Percentiles rank a stretch among this genome's conserved stretches.
Evolutionary conservation across 1,284 basidiomycete species (phyloP).

Genomic region (Cystobasidium slooffiae): DNA sequence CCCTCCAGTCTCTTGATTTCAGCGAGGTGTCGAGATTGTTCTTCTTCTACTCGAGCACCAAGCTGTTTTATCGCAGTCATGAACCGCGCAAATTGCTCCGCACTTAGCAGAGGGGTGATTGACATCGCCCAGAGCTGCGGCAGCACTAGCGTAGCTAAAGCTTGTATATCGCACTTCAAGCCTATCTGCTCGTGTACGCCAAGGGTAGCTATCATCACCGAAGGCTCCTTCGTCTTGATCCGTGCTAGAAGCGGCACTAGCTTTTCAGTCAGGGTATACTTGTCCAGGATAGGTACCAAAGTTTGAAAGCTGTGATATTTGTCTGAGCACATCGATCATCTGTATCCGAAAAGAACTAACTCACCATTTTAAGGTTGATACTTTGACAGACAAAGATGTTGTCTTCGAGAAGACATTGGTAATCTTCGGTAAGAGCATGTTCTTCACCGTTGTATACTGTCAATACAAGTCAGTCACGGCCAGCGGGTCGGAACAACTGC

Average conservation of each 20-base stretch:
- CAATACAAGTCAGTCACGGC: neutral
- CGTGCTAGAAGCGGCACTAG: constrained; percentile 90
- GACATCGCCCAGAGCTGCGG: constrained; percentile 96
- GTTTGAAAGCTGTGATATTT: constrained; percentile 91
- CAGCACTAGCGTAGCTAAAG: constrained; percentile 87
- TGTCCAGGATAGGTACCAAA: constrained; percentile 93
- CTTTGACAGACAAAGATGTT: constrained; percentile 53
- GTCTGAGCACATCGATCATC: constrained; percentile 64
- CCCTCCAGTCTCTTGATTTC: constrained; percentile 83
- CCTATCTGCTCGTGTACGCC: constrained; percentile 97
- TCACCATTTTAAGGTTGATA: constrained; percentile 41
- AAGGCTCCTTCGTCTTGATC: constrained; percentile 93
- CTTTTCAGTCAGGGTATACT: constrained; percentile 91
- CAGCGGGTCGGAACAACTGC: neutral
- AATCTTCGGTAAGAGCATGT: constrained; percentile 89
- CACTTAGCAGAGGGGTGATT: constrained; percentile 88
- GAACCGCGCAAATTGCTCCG: constrained; percentile 74
- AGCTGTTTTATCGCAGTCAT: constrained; percentile 58
- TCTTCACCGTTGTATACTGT: constrained; percentile 51
- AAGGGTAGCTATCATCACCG: constrained; percentile 90
- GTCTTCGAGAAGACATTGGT: constrained; percentile 60
- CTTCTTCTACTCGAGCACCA: constrained; percentile 78
- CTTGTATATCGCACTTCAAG: constrained; percentile 89
- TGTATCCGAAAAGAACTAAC: neutral
- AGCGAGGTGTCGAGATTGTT: constrained; percentile 79